Evolutionary conservation across 2,329 filamentous ascomycete species (phyloP), one percentile per base, ranked within the genome.

Genomic region (Chrysosporium queenslandicum): DNA sequence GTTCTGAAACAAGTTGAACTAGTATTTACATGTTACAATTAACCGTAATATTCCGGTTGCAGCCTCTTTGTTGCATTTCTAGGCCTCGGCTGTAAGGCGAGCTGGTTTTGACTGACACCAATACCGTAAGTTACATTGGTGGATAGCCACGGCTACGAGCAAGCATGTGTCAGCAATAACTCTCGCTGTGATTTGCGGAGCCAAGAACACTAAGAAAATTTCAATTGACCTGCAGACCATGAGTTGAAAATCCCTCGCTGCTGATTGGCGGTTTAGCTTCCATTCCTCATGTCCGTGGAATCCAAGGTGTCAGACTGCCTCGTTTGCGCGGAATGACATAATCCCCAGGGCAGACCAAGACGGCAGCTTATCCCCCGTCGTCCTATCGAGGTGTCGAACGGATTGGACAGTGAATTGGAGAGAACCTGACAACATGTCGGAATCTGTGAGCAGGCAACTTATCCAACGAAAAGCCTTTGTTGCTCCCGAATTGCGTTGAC

Each of bases 181-280:
- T 27, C 29, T 9, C 8, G 39, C 30, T 43, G 18, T 51, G 49
- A 51, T 51, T 51, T 12, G 49, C 49, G 34, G 41, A 45, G 18
- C 30, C 39, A 37, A 37, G 39, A 18, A 20, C 41, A 23, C 47
- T 36, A 32, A 54, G 40, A 56, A 58, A 57, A 50, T 51, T 52
- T 54, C 52, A 20, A 47, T 32, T 53, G 56, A 46, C 53, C 56
- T 58, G 56, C 55, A 58, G 56, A 56, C 55, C 54, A 50, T 23
- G n/a, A 51, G 52, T 50, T 57, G 34, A 43, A 50, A 56, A 56
- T 56, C 32, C 23, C 39, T 9, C 40, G 18, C 6, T 34, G 20
- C 27, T 56, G 48, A 56, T 46, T 56, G 55, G 55, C 45, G 27
- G 27, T 16, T 46, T 18, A 29, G 46, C 32, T 3, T 14, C 9